Evolutionary conservation across 257 asterid species (phyloP).

Genomic region (Plantago major): DNA sequence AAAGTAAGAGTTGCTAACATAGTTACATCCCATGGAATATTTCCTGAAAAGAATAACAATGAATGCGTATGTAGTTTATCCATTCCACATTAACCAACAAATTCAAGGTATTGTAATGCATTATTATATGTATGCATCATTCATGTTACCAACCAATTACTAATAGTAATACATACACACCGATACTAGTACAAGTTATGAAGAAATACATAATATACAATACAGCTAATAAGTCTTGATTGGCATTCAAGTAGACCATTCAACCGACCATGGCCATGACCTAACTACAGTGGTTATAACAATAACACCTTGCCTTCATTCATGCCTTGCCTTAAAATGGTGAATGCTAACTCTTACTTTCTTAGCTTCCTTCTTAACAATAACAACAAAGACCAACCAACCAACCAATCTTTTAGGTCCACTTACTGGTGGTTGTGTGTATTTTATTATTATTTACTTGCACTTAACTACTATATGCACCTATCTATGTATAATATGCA

Average conservation of each 20-base stretch:
- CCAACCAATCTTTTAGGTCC: constrained; percentile 39
- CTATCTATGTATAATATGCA: too few species aligned
- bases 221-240: constrained; percentile 5
- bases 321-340: constrained; percentile 25
- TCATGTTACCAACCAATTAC: not conserved
- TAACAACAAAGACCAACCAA: constrained; percentile 10
- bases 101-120: too few species aligned
- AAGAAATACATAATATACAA: not conserved
- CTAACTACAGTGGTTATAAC: constrained; percentile 26
- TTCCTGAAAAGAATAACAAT: too few species aligned
- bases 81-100: too few species aligned
- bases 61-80: too few species aligned
- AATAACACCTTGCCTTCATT: constrained; percentile 4
- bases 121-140: not conserved
- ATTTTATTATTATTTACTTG: too few species aligned
- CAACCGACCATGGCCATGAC: constrained; percentile 26
- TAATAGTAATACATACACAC: too few species aligned
- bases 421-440: constrained; percentile 74
- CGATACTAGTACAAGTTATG: too few species aligned
- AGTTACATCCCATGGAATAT: too few species aligned
- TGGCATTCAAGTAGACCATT: constrained; percentile 7
- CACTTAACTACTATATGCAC: too few species aligned
- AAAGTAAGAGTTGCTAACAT: too few species aligned
- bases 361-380: not conserved
- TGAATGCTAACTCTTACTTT: not conserved